Conservation (phyloP, 192 early-diverging fungal genomes). For the Coemansia sp. region DNA sequence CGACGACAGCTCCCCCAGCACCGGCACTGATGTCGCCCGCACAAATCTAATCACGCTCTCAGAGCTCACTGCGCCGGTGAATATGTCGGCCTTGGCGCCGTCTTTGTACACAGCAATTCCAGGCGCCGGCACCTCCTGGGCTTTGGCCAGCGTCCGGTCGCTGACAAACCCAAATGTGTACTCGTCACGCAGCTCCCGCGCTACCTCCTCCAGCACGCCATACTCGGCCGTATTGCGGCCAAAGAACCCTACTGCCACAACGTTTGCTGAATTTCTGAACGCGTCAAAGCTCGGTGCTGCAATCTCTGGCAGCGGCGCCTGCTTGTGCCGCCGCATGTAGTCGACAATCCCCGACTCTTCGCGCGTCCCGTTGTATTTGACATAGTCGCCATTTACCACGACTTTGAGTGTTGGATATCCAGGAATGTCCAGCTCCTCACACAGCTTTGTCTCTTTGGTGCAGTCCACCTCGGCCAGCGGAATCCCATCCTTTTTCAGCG, state of each 20-base stretch:
- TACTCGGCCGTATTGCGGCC: conserved; percentile 56
- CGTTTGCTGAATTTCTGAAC: conserved; percentile 73
- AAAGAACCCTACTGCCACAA: conserved; percentile 84
- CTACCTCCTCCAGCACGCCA: conserved; percentile 62
- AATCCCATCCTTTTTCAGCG: conserved; percentile 69
- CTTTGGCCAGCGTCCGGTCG: conserved; percentile 57
- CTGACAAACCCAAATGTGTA: conserved; percentile 76
- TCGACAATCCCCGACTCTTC: conserved; percentile 80
- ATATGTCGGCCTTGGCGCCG: conserved; percentile 71
- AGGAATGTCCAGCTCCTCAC: conserved; percentile 69
- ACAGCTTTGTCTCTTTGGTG: conserved; percentile 76
- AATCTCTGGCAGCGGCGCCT: conserved; percentile 74
- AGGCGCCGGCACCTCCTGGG: conserved; percentile 57
- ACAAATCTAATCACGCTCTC: conserved; percentile 65
- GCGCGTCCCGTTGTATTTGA: conserved; percentile 82
- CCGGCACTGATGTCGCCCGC: conserved; percentile 70
- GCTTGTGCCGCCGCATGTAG: conserved; percentile 88
- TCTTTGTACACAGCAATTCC: conserved; percentile 79
- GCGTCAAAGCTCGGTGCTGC: conserved; percentile 57
- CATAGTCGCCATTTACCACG: conserved; percentile 61
- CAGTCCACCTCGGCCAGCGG: conserved; percentile 95
- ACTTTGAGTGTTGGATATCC: conserved; percentile 95
- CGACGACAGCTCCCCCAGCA: conserved; percentile 85
- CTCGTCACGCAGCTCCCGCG: conserved; percentile 77
- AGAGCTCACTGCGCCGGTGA: conserved; percentile 56